These are phyloP conservation scores for Brassica carinata DNA, from an alignment of 345 rosid genomes.

Conservation along the genomic window DNA sequence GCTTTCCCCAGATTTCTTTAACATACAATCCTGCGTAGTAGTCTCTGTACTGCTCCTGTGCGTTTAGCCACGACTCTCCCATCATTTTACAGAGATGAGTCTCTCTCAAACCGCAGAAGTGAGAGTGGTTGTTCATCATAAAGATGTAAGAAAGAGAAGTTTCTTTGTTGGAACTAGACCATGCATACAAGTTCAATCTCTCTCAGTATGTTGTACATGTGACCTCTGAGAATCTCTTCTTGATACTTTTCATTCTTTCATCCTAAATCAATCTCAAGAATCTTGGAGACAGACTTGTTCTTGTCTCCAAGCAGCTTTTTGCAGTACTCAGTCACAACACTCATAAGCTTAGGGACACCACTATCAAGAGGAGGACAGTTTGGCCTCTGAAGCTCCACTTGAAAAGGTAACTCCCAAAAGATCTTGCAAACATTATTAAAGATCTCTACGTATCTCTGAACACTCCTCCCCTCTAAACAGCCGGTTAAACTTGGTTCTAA, in stretches of 20 bases:
- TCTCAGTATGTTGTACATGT: slow-evolving; percentile 54
- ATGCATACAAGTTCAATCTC: slow-evolving; percentile 72
- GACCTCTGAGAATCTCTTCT: slow-evolving; percentile 50
- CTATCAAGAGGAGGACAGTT: slow-evolving; percentile 57
- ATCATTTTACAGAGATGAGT: slow-evolving; percentile 68
- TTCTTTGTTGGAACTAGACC: slow-evolving; percentile 62
- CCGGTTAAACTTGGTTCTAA: slow-evolving; percentile 63
- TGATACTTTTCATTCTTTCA: slow-evolving; percentile 66
- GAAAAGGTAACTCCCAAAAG: slow-evolving; percentile 71
- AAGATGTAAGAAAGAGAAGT: slow-evolving; percentile 59
- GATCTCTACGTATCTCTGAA: slow-evolving; percentile 51
- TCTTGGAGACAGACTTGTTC: slow-evolving; percentile 55
- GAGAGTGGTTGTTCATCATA: slow-evolving; percentile 85
- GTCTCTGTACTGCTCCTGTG: slow-evolving; percentile 70
- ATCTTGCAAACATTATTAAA: slow-evolving; percentile 57
- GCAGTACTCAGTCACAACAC: slow-evolving; percentile 68
- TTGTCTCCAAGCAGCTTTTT: slow-evolving; percentile 55
- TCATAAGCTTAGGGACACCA: slow-evolving; percentile 62
- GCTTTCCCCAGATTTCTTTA: slow-evolving; percentile 69
- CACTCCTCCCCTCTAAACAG: slow-evolving; percentile 61
- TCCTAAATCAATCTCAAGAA: slow-evolving; percentile 55
- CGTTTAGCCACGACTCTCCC: slow-evolving; percentile 78
- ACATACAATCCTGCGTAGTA: slow-evolving; percentile 62
- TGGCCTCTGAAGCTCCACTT: slow-evolving; percentile 66
- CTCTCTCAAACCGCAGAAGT: slow-evolving; percentile 59